A percentile compares a stretch with the other conserved stretches of the same genome.
Evolutionary conservation across 768 basidiomycete species (phyloP).

Genomic region (Tulasnella sp.): DNA sequence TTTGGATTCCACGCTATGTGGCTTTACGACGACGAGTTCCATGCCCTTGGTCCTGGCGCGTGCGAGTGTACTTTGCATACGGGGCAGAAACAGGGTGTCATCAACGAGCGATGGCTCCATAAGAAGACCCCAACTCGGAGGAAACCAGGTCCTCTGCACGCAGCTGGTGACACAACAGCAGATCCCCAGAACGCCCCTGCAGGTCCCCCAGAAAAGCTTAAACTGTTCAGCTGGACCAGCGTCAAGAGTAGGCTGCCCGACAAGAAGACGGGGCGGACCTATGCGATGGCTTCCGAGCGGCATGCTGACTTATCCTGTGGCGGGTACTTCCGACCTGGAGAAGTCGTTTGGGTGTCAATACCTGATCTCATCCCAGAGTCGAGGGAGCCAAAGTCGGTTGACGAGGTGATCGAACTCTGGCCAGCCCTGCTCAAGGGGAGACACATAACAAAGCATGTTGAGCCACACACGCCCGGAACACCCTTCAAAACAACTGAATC

Average conservation of each 20-base stretch:
- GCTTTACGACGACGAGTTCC: conserved; percentile 23
- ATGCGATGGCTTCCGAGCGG: neutral
- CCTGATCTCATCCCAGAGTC: neutral
- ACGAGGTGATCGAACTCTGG: conserved; percentile 22
- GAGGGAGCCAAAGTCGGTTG: neutral
- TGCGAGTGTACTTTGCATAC: conserved; percentile 19
- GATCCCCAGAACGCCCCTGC: neutral
- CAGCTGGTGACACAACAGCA: neutral
- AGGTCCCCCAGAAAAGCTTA: neutral
- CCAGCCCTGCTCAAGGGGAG: conserved; percentile 4
- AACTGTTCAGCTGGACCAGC: neutral
- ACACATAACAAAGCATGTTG: neutral
- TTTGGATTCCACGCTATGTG: conserved; percentile 19
- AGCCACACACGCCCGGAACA: neutral
- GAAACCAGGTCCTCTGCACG: neutral
- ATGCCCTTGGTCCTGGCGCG: neutral
- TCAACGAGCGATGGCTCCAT: conserved; percentile 5
- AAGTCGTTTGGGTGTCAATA: conserved; percentile 24
- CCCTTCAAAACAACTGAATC: neutral
- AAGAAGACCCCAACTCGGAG: neutral
- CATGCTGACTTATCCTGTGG: neutral
- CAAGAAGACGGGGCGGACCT: neutral
- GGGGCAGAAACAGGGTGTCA: neutral
- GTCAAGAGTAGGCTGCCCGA: neutral
- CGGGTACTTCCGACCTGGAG: conserved; percentile 16